Evolutionary conservation across 441 rosid species (phyloP).

Genomic region (Euphorbia corollata): DNA sequence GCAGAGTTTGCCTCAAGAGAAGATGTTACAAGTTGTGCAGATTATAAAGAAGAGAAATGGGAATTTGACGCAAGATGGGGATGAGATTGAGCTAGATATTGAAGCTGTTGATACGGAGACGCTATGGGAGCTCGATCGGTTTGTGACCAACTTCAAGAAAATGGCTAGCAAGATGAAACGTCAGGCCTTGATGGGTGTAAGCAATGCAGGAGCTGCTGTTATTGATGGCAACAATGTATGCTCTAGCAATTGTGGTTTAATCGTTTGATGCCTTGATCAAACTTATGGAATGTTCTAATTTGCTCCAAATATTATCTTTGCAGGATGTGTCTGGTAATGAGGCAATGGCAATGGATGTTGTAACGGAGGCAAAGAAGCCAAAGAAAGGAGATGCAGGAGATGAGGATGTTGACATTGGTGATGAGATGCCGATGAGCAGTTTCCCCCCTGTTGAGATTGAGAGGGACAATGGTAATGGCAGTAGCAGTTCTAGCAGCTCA

Average conservation of each 20-base stretch:
- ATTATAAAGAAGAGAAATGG: conserved; percentile 78
- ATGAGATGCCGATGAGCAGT: conserved; percentile 69
- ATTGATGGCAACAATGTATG: conserved; percentile 30
- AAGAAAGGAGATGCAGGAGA: conserved; percentile 77
- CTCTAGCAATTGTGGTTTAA: background rate
- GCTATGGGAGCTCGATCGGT: conserved; percentile 91
- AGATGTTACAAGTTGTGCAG: conserved; percentile 81
- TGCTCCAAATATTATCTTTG: background rate
- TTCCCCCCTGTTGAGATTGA: conserved; percentile 93
- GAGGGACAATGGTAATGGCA: conserved; percentile 57
- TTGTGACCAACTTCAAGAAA: conserved; percentile 82
- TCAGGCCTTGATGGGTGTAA: conserved; percentile 57
- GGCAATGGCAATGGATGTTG: conserved; percentile 38
- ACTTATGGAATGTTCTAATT: background rate
- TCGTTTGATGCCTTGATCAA: background rate
- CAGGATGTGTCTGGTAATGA: conserved; percentile 35
- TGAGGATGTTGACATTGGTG: conserved; percentile 95
- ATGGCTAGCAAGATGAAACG: conserved; percentile 85
- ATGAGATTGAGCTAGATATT: conserved; percentile 92
- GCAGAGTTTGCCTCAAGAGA: conserved; percentile 89
- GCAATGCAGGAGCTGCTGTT: conserved; percentile 26
- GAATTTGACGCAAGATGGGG: conserved; percentile 77
- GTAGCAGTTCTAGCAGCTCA: conserved; percentile 64
- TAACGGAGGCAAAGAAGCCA: conserved; percentile 42
- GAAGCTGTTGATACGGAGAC: conserved; percentile 89